These are phyloP conservation scores for Gymnopilus junonius DNA, from an alignment of 768 basidiomycete genomes.

Conservation along the genomic window DNA sequence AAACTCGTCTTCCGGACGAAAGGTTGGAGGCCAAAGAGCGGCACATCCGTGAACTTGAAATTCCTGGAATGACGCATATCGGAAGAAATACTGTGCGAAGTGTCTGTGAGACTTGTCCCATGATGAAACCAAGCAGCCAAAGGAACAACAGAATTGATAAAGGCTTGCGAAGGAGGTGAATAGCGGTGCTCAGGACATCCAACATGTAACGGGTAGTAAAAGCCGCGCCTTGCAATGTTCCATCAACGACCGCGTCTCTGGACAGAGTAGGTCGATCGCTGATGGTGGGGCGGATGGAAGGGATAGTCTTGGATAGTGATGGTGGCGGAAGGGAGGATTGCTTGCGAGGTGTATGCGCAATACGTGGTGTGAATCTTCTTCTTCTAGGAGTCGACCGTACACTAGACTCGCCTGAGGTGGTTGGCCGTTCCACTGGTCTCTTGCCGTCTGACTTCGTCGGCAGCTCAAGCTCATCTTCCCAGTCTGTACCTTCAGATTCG, in stretches of 20 bases:
- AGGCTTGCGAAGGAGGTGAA: conserved; percentile 58
- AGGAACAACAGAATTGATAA: conserved; percentile 57
- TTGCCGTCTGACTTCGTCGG: conserved; percentile 6
- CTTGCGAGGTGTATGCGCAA: conserved; percentile 5
- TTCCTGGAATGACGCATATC: conserved; percentile 63
- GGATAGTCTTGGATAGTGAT: conserved; percentile 4
- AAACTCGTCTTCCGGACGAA: conserved; percentile 18
- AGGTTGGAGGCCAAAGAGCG: conserved; percentile 11
- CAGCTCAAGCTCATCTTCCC: conserved; percentile 9
- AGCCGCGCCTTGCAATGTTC: conserved; percentile 32
- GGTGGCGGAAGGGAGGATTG: conserved; percentile 5
- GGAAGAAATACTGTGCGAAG: conserved; percentile 57
- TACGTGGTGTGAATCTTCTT: conserved; percentile 27
- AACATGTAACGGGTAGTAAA: conserved; percentile 45
- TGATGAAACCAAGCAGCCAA: conserved; percentile 51
- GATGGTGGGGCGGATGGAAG: not conserved
- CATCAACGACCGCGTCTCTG: conserved; percentile 31
- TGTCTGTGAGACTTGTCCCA: conserved; percentile 43
- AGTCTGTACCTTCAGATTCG: conserved; percentile 2
- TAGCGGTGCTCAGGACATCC: conserved; percentile 50
- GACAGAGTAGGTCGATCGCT: conserved; percentile 16
- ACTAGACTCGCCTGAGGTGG: not conserved
- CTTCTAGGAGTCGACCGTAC: conserved; percentile 27
- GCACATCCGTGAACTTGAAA: conserved; percentile 56
- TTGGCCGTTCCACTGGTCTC: not conserved